Evolutionary conservation across 148 eudicot species (phyloP).

Genomic region (Pouteria glomerata): DNA sequence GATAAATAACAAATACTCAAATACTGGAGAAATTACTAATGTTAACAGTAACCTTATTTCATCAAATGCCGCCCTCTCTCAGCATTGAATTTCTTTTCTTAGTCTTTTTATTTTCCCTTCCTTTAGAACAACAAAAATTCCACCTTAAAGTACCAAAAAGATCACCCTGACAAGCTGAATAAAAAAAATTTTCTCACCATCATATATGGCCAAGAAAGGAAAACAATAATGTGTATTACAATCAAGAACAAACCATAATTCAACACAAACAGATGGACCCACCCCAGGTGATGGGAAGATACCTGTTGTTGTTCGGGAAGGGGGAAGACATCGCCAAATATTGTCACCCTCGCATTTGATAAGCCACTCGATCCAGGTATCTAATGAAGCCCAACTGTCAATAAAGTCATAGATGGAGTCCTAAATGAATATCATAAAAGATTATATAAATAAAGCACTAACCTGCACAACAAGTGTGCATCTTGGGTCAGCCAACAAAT

Average conservation of each 20-base stretch:
- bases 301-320: constrained; percentile 95
- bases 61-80: not conserved
- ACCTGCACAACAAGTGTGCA: constrained; percentile 99
- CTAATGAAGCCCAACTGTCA: constrained; percentile 48
- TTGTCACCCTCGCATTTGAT: constrained; percentile 96
- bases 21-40: not conserved
- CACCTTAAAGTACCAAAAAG: not conserved
- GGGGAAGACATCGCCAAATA: constrained; percentile 89
- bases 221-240: not conserved
- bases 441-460: constrained; percentile 12
- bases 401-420: constrained; percentile 23
- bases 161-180: not conserved
- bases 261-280: not conserved
- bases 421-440: not conserved
- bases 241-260: not conserved
- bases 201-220: not conserved
- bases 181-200: not conserved
- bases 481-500: constrained; percentile 84
- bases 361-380: constrained; percentile 99
- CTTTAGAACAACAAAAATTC: not conserved
- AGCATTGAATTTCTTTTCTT: not conserved
- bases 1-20: not conserved
- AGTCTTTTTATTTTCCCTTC: not conserved
- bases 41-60: not conserved
- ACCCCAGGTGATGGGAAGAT: constrained; percentile 5